Percentiles rank a stretch among this genome's conserved stretches.
These are phyloP conservation scores for Ceratocystis eucalypticola DNA, from an alignment of 2,329 filamentous ascomycete species.

Conservation along the genomic window DNA sequence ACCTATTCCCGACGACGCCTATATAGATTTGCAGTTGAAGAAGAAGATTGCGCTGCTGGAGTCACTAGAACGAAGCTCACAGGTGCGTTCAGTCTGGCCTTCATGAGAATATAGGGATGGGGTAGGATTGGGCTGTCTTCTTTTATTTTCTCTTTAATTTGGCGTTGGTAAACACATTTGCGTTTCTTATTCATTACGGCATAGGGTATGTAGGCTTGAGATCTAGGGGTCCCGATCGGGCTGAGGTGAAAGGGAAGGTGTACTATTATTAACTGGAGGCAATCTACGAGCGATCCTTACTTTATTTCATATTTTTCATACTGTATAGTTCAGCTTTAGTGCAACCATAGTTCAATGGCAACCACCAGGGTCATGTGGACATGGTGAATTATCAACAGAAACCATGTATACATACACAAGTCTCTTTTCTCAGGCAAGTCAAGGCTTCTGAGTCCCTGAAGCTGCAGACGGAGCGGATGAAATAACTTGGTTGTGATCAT, in stretches of 20 bases:
- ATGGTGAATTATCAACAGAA: neutral
- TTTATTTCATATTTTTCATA: neutral
- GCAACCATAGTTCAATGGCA: too few relatives aligned
- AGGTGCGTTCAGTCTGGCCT: neutral
- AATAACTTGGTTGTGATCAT: neutral
- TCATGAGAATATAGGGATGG: neutral
- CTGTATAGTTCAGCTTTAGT: neutral
- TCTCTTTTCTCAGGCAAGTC: neutral
- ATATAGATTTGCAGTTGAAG: slow-evolving; percentile 7
- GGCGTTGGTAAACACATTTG: neutral
- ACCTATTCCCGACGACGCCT: neutral
- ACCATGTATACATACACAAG: neutral
- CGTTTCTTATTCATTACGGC: neutral
- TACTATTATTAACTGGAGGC: neutral
- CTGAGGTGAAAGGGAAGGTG: neutral
- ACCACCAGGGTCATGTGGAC: neutral
- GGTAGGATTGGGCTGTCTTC: neutral
- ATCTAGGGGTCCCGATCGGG: neutral
- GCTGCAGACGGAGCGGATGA: neutral
- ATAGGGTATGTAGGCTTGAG: neutral
- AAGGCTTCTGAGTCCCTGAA: neutral
- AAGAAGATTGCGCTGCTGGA: slow-evolving; percentile 17
- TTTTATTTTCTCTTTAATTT: neutral
- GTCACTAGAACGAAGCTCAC: slow-evolving; percentile 9
- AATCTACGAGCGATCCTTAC: neutral